Conservation (phyloP, 345 rosid species). For the Camelina laxa region DNA sequence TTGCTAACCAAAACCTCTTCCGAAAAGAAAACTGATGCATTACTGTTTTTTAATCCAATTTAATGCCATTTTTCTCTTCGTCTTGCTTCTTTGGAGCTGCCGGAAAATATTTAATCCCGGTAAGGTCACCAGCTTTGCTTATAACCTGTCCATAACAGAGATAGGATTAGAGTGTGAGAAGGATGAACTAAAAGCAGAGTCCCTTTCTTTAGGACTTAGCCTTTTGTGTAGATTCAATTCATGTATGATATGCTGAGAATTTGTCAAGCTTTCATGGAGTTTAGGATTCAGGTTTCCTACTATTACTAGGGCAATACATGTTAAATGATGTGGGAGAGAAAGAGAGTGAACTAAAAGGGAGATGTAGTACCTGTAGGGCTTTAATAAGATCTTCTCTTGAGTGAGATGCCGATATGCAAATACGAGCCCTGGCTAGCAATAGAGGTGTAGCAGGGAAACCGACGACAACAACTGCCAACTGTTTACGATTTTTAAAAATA, state of each 20-base stretch:
- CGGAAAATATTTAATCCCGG: conserved; percentile 86
- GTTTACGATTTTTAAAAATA: not conserved
- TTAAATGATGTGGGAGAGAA: conserved; percentile 12
- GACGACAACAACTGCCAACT: conserved; percentile 68
- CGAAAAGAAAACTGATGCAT: conserved; percentile 26
- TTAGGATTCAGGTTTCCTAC: not conserved
- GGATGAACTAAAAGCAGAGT: not conserved
- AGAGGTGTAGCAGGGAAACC: conserved; percentile 77
- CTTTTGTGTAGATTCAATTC: conserved; percentile 10
- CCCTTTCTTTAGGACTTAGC: not conserved
- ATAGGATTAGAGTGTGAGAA: not conserved
- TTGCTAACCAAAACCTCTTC: conserved; percentile 21
- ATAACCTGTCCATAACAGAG: conserved; percentile 57
- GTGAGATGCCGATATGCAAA: conserved; percentile 85
- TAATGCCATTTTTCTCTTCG: conserved; percentile 39
- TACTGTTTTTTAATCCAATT: conserved; percentile 42
- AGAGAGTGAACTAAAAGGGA: not conserved
- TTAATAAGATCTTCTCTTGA: conserved; percentile 66
- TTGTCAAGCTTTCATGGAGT: not conserved
- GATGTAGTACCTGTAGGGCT: conserved; percentile 65
- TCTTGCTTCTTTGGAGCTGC: conserved; percentile 68
- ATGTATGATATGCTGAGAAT: not conserved
- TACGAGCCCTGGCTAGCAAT: conserved; percentile 82
- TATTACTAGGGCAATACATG: not conserved
- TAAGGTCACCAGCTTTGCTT: conserved; percentile 75